These are phyloP conservation scores for Tephrocybe sp. DNA, from an alignment of 768 basidiomycete genomes.

Conservation along the genomic window DNA sequence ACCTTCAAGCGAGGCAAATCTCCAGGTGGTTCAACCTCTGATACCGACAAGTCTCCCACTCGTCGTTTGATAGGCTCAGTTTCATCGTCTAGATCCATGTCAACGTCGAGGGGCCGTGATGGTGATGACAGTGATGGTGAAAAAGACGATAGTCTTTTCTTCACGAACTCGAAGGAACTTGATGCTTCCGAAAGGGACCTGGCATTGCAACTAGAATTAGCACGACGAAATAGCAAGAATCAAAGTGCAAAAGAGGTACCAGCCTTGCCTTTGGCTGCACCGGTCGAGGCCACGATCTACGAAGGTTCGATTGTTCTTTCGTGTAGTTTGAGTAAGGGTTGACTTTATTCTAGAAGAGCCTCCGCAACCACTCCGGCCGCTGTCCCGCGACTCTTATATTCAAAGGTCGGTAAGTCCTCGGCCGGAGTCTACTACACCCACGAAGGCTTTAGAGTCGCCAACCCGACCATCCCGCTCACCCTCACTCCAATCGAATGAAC, in stretches of 20 bases:
- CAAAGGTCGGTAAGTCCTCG: slow-evolving; percentile 49
- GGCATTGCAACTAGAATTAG: slow-evolving; percentile 75
- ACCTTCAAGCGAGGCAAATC: slow-evolving; percentile 43
- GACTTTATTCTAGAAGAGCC: slow-evolving; percentile 51
- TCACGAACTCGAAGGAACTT: slow-evolving; percentile 36
- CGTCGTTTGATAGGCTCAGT: slow-evolving; percentile 32
- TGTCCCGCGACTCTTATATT: slow-evolving; percentile 43
- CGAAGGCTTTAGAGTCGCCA: slow-evolving; percentile 32
- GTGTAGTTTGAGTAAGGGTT: slow-evolving; percentile 9
- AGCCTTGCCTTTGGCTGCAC: slow-evolving; percentile 41
- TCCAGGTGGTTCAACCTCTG: slow-evolving; percentile 39
- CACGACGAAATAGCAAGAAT: slow-evolving; percentile 80
- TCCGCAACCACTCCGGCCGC: slow-evolving; percentile 52
- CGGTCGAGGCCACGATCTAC: slow-evolving; percentile 69
- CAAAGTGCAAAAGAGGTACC: slow-evolving; percentile 53
- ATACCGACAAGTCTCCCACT: slow-evolving; percentile 45
- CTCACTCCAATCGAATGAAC: slow-evolving; percentile 52
- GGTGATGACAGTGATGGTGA: slow-evolving; percentile 45
- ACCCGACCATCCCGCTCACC: slow-evolving; percentile 40
- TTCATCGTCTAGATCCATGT: slow-evolving; percentile 35
- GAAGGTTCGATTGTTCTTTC: slow-evolving; percentile 53
- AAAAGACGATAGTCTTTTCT: slow-evolving; percentile 42
- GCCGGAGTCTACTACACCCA: slow-evolving; percentile 41
- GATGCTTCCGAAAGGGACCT: slow-evolving; percentile 79
- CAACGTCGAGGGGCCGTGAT: slow-evolving; percentile 42